Evolutionary conservation across 306 rosid species (phyloP).

Genomic region (Pueraria montana): DNA sequence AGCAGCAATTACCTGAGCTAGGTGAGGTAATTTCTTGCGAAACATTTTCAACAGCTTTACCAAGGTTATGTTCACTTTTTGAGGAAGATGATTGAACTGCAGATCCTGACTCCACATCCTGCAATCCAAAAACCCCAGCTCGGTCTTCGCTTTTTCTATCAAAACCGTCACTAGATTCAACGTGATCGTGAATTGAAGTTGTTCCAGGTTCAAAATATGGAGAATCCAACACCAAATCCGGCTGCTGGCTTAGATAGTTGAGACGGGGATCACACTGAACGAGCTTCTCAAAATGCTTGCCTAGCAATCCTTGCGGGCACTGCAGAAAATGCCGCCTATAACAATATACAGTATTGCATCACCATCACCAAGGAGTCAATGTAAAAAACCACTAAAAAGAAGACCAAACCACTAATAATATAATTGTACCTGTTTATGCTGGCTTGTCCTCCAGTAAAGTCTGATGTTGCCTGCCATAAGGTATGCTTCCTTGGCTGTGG

Average conservation of each 20-base stretch:
- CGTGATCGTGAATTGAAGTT: constrained; percentile 50
- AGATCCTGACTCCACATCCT: constrained; percentile 68
- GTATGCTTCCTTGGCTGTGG: constrained; percentile 96
- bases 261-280: constrained; percentile 90
- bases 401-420: not conserved
- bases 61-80: constrained; percentile 65
- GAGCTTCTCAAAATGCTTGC: constrained; percentile 88
- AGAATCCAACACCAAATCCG: constrained; percentile 70
- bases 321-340: constrained; percentile 75
- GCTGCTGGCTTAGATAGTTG: constrained; percentile 72
- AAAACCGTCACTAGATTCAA: constrained; percentile 52
- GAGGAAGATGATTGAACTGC: constrained; percentile 71
- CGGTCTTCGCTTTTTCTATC: constrained; percentile 57
- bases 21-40: constrained; percentile 68
- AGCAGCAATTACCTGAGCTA: constrained; percentile 66
- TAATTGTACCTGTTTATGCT: constrained; percentile 65
- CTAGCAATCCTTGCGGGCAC: constrained; percentile 73
- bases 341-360: constrained; percentile 34
- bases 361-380: constrained; percentile 15
- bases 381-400: not conserved
- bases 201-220: constrained; percentile 74
- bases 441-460: constrained; percentile 87
- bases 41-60: constrained; percentile 60
- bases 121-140: constrained; percentile 56
- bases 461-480: constrained; percentile 88